Evolutionary conservation across 1,284 basidiomycete species (phyloP), one percentile per base, ranked within the genome.

Genomic region (Ceratobasidium sp.): DNA sequence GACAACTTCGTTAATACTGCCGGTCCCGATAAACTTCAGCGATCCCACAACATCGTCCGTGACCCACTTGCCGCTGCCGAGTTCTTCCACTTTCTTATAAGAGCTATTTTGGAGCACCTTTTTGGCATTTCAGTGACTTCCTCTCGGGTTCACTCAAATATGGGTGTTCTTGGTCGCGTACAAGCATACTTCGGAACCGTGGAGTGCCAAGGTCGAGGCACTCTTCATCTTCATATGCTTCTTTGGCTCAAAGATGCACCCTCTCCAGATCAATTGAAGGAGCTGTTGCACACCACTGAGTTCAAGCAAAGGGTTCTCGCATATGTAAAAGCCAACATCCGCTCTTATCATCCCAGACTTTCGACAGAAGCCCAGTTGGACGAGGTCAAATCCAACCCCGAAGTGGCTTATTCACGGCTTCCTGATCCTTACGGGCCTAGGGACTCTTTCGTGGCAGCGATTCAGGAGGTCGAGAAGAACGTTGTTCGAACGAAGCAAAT

Each of bases 51-150:
- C 56, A 81, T 86, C 4, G 81, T 83, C 0, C 11, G 27, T 0
- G 82, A 87, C 78, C 83, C 84, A n/a, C 85, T 79, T 75, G 83
- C 83, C 0, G 79, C 83, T 0, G 81, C 83, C 0, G 79, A 82
- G 53, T 87, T 82, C 72, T 87, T 84, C 71, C 80, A 86, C 50
- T 82, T 84, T 56, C 79, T 82, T 0, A 82, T 87, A 1, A n/a
- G 76, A 0, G 75, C 77, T 0, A 78, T 86, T 0, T 62, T 86
- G 0, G 78, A 82, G 27, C 79, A 53, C 0, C 41, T 87, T 0
- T 83, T 86, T 64, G 82, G 82, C 0, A 77, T 86, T 0, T 53
- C 79, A n/a, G 76, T 78, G 2, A 80, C 24, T 19, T 71, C 4
- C 11, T 15, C 4, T 50, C 29, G n/a, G 63, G 75, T 84, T 17